phyloP scores from a whole-genome alignment of 306 rosid species.

The Phaseolus lunatus region DNA sequence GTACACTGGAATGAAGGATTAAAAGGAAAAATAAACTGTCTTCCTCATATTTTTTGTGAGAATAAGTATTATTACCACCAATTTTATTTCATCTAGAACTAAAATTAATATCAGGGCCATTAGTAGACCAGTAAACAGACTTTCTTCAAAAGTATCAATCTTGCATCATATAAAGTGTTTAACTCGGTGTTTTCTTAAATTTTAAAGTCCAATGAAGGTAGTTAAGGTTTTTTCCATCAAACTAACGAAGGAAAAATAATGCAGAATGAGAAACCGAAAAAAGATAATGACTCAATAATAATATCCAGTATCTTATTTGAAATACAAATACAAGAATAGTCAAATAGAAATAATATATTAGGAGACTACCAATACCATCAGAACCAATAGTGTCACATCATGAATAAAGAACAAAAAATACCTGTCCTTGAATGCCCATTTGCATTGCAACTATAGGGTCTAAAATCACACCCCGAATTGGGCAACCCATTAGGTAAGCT shows the following conservation, averaged over 20 bases:
- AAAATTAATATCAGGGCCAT: neutral
- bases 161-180: slow-evolving; percentile 4
- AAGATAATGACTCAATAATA: slow-evolving; percentile 27
- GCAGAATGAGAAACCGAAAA: neutral
- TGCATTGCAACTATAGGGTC: slow-evolving; percentile 96
- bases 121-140: neutral
- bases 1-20: slow-evolving; percentile 8
- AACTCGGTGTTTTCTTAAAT: slow-evolving; percentile 6
- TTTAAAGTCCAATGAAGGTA: neutral
- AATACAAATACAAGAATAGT: slow-evolving; percentile 12
- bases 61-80: slow-evolving; percentile 12
- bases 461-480: slow-evolving; percentile 92
- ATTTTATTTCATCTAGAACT: neutral
- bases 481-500: slow-evolving; percentile 97
- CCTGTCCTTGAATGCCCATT: slow-evolving; percentile 99
- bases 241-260: neutral
- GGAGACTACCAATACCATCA: slow-evolving; percentile 18
- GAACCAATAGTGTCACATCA: slow-evolving; percentile 26
- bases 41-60: neutral
- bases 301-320: slow-evolving; percentile 17
- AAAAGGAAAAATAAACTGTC: neutral
- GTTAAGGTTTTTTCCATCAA: slow-evolving; percentile 19
- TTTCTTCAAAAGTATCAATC: slow-evolving; percentile 1
- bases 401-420: slow-evolving; percentile 45
- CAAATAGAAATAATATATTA: slow-evolving; percentile 25